A percentile compares a stretch with the other conserved stretches of the same genome.
Evolutionary conservation across 2,329 filamentous ascomycete species (phyloP).

Genomic region (Sclerotinia trifoliorum): DNA sequence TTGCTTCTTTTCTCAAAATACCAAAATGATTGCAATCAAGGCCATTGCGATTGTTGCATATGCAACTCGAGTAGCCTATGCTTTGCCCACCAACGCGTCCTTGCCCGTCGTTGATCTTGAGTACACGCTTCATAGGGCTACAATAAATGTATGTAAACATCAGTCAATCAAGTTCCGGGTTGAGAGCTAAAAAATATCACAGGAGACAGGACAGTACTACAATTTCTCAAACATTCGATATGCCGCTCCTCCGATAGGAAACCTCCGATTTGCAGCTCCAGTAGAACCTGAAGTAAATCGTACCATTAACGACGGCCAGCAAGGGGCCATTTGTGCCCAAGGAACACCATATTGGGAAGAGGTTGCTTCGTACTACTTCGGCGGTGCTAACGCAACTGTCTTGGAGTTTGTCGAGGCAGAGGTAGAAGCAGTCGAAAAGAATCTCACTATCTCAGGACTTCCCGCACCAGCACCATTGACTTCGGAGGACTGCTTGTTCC

Average conservation of each 20-base stretch:
- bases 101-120: slow-evolving; percentile 38
- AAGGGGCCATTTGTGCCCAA: slow-evolving; percentile 30
- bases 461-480: slow-evolving; percentile 7
- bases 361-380: slow-evolving; percentile 6
- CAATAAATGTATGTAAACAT: slow-evolving; percentile 34
- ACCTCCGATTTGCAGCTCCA: slow-evolving; percentile 47
- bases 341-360: slow-evolving; percentile 27
- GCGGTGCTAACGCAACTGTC: slow-evolving; percentile 10
- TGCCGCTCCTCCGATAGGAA: slow-evolving; percentile 46
- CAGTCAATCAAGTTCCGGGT: not conserved
- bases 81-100: slow-evolving; percentile 14
- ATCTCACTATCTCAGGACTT: slow-evolving; percentile 21
- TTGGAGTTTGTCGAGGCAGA: slow-evolving; percentile 11
- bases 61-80: slow-evolving; percentile 2
- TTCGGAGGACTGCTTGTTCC: slow-evolving; percentile 49
- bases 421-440: slow-evolving; percentile 8
- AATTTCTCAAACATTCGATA: slow-evolving; percentile 48
- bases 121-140: slow-evolving; percentile 38
- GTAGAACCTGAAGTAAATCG: slow-evolving; percentile 37
- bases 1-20: slow-evolving; percentile 2
- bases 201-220: slow-evolving; percentile 40
- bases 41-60: slow-evolving; percentile 2
- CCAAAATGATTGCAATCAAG: slow-evolving; percentile 18
- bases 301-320: slow-evolving; percentile 37
- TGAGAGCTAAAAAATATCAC: slow-evolving; percentile 25